Percentiles rank a stretch among this genome's conserved stretches.
phyloP scores from a whole-genome alignment of 129 eudicot genomes.

The Centaurea solstitialis region DNA sequence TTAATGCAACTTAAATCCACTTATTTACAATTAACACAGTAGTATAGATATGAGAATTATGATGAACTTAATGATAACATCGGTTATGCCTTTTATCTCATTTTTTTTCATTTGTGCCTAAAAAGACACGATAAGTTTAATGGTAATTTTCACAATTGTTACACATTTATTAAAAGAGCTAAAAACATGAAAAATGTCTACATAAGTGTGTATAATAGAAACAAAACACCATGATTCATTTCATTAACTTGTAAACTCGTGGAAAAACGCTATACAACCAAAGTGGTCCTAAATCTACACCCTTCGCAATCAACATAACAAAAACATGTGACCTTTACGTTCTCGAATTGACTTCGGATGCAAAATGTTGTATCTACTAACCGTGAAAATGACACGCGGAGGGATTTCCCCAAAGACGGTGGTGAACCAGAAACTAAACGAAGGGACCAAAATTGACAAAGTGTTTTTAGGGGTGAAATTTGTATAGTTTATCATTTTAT shows the following conservation, averaged over 20 bases:
- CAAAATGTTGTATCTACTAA: background rate
- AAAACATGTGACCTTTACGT: conserved; percentile 2
- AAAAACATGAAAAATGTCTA: conserved; percentile 8
- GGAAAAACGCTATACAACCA: conserved; percentile 10
- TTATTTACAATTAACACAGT: background rate
- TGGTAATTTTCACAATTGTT: background rate
- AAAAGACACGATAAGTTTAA: background rate
- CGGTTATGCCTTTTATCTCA: background rate
- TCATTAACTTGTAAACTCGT: background rate
- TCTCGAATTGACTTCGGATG: background rate
- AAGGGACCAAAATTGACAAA: no score
- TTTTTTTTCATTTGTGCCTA: background rate
- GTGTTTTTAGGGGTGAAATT: no score
- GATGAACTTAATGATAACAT: background rate
- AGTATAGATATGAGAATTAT: background rate
- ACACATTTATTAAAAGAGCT: background rate
- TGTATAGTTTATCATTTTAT: no score
- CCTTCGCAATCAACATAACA: conserved; percentile 7
- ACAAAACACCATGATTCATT: background rate
- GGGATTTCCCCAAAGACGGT: no score
- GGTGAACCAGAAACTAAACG: no score
- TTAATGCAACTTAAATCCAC: background rate
- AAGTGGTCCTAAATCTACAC: conserved; percentile 24
- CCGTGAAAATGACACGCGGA: no score
- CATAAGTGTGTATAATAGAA: conserved; percentile 18